Percentiles rank a stretch among this genome's conserved stretches.
phyloP scores from a whole-genome alignment of 2,329 filamentous ascomycete genomes.

The Pyrenophora teres region DNA sequence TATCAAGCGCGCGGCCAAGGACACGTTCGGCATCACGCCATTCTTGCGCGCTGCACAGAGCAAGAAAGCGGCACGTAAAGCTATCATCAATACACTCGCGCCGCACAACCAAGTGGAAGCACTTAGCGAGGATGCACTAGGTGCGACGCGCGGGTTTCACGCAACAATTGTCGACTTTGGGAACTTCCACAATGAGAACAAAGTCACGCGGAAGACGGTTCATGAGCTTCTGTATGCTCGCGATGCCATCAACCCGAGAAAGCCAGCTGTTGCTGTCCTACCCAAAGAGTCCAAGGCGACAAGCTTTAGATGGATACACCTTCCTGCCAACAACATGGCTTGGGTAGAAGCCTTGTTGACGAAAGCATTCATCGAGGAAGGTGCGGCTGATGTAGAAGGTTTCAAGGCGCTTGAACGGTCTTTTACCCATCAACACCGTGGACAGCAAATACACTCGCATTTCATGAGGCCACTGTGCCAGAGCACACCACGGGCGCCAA shows the following conservation, averaged over 20 bases:
- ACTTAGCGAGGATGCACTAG: constrained; percentile 41
- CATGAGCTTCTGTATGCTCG: constrained; percentile 45
- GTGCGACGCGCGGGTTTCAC: constrained; percentile 46
- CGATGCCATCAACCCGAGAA: constrained; percentile 40
- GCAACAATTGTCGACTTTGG: constrained; percentile 49
- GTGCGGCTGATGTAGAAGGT: constrained; percentile 64
- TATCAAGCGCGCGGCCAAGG: constrained; percentile 46
- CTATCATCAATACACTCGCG: constrained; percentile 50
- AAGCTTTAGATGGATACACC: constrained; percentile 53
- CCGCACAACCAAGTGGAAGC: constrained; percentile 49
- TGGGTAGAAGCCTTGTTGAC: constrained; percentile 69
- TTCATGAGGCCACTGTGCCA: constrained; percentile 67
- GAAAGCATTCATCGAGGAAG: constrained; percentile 67
- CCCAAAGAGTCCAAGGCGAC: constrained; percentile 50
- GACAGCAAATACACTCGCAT: constrained; percentile 62
- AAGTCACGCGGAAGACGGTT: constrained; percentile 38
- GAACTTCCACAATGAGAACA: constrained; percentile 44
- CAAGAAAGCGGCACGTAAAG: constrained; percentile 37
- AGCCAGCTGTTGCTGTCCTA: constrained; percentile 44
- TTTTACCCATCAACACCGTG: constrained; percentile 66
- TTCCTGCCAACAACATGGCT: constrained; percentile 58
- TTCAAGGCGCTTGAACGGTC: constrained; percentile 67
- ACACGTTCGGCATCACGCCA: constrained; percentile 52
- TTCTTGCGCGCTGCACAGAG: constrained; percentile 50
- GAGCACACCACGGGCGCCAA: constrained; percentile 48